Evolutionary conservation across 306 rosid genomes (phyloP), one percentile per base, ranked within the genome.

Genomic region (Pachyrhizus erosus): DNA sequence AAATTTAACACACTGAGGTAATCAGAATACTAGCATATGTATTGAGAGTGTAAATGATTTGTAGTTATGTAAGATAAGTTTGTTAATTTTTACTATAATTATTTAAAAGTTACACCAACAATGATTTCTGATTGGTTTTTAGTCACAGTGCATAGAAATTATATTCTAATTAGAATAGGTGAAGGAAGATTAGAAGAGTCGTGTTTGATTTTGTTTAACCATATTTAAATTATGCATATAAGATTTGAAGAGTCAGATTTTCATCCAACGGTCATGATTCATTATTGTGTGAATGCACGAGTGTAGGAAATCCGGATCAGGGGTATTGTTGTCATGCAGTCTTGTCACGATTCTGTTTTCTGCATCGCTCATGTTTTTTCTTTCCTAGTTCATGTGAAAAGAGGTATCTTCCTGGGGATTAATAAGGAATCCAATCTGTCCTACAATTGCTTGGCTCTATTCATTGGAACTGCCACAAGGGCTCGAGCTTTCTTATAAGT

Each of bases 311-410:
- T 55, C 62, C 27, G 26, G 43, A 11, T 21, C 4, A 24, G 66
- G 64, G 66, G n/a, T 67, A 18, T 18, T 73, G 39, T 51, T 73
- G 61, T 73, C 61, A 15, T 62, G 49, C 9, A 6, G 31, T 55
- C 66, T 46, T 71, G 75, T 46, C 64, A 14, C 48, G 71, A 73
- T 57, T 80, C 20, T 68, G 42, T 40, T 55, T 70, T 82, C 78
- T 61, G 76, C 67, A 67, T 76, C 15, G 66, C 75, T 69, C 69
- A 46, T 49, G 2, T 54, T 33, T 70, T 39, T 9, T 10, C n/a
- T 26, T 67, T 55, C 27, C 42, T 10, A 45, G 14, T 79, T 15
- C 17, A 48, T 34, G 43, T n/a, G 26, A 66, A 69, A 51, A 64
- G 57, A 20, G 80, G 29, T 1, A 21, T 77, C 20, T 46, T 72